Conservation (phyloP, 768 basidiomycete species). For the Porpolomopsis calyptriformis region DNA sequence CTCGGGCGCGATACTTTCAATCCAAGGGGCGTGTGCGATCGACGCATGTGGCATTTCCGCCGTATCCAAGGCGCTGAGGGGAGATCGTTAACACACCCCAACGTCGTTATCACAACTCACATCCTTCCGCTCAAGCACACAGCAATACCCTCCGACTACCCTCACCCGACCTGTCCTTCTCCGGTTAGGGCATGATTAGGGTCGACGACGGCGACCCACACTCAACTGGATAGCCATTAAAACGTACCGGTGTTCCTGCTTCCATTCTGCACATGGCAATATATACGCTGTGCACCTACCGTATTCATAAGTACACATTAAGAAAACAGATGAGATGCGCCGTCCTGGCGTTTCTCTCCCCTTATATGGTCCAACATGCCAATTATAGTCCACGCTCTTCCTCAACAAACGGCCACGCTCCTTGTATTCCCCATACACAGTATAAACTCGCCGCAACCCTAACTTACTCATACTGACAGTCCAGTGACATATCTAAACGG, state of each 20-base stretch:
- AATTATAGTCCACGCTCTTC: constrained; percentile 14
- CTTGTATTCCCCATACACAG: constrained; percentile 2
- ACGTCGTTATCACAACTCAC: neutral
- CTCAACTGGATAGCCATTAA: neutral
- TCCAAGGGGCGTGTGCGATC: neutral
- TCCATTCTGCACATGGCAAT: neutral
- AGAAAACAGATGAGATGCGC: neutral
- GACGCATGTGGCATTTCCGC: neutral
- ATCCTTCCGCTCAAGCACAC: neutral
- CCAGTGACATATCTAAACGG: neutral
- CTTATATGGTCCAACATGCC: neutral
- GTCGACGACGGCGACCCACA: neutral
- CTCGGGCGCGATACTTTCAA: constrained; percentile 1
- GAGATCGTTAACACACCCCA: neutral
- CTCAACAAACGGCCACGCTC: constrained; percentile 14
- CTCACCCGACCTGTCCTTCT: neutral
- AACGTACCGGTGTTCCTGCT: neutral
- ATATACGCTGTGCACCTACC: neutral
- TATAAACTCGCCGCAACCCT: neutral
- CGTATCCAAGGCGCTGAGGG: neutral
- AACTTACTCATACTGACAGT: neutral
- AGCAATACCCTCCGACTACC: neutral
- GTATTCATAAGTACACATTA: neutral
- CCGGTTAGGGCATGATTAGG: neutral
- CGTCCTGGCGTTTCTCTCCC: neutral